Evolutionary conservation across 306 rosid genomes (phyloP).

Genomic region (Vigna nakashimae): DNA sequence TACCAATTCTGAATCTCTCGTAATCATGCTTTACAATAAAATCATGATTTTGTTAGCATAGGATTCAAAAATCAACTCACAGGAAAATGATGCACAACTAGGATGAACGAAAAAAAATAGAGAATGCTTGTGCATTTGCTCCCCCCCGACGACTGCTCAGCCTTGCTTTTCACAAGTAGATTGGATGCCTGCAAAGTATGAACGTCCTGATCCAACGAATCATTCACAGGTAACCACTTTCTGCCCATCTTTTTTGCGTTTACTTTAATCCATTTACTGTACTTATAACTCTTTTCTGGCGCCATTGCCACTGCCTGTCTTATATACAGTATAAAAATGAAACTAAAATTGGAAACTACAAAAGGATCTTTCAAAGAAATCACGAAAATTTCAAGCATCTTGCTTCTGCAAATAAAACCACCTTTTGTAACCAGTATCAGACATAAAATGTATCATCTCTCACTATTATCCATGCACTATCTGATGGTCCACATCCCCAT

Average conservation of each 20-base stretch:
- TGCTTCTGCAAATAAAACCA: slow-evolving; percentile 62
- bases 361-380: slow-evolving; percentile 59
- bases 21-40: slow-evolving; percentile 43
- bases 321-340: slow-evolving; percentile 63
- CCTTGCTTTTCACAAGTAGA: slow-evolving; percentile 25
- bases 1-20: slow-evolving; percentile 46
- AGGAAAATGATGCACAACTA: slow-evolving; percentile 35
- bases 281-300: slow-evolving; percentile 40
- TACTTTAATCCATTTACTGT: slow-evolving; percentile 42
- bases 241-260: slow-evolving; percentile 32
- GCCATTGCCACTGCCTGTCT: slow-evolving; percentile 48
- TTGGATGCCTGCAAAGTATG: slow-evolving; percentile 7
- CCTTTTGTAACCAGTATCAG: slow-evolving; percentile 61
- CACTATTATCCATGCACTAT: slow-evolving; percentile 68
- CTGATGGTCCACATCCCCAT: slow-evolving; percentile 72
- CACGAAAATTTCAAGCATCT: slow-evolving; percentile 61
- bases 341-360: slow-evolving; percentile 64
- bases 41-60: slow-evolving; percentile 45
- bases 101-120: slow-evolving; percentile 30
- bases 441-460: slow-evolving; percentile 55
- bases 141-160: slow-evolving; percentile 15
- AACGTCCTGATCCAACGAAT: slow-evolving; percentile 14
- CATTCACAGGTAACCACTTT: slow-evolving; percentile 35
- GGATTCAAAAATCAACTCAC: slow-evolving; percentile 27
- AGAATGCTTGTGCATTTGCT: slow-evolving; percentile 49